A percentile compares a stretch with the other conserved stretches of the same genome.
Evolutionary conservation across 2,329 filamentous ascomycete species (phyloP).

Genomic region (Nothomitra cinnamomea): DNA sequence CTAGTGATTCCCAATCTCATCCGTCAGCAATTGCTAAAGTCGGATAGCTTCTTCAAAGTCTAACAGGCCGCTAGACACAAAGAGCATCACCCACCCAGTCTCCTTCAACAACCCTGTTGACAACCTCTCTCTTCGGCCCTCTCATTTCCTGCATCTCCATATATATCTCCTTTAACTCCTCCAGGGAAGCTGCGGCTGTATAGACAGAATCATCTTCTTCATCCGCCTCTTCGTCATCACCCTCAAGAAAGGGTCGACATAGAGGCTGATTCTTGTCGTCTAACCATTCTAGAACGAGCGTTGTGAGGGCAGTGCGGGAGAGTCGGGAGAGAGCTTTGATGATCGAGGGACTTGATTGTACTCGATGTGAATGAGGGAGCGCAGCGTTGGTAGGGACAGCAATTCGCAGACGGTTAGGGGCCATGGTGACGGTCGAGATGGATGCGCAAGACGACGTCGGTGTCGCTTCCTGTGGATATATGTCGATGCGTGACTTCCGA

Average conservation of each 20-base stretch:
- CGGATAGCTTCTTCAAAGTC: background rate
- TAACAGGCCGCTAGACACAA: background rate
- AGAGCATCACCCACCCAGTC: constrained; percentile 36
- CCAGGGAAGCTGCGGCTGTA: constrained; percentile 45
- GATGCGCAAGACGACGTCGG: background rate
- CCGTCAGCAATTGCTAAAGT: background rate
- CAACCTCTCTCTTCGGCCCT: constrained; percentile 44
- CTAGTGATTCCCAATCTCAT: constrained; percentile 2
- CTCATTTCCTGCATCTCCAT: constrained; percentile 39
- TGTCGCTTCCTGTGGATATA: too few species aligned
- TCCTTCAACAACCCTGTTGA: constrained; percentile 47
- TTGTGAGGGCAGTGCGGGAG: constrained; percentile 53
- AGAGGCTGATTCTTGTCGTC: constrained; percentile 43
- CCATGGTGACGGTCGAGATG: background rate
- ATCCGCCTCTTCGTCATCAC: constrained; percentile 28
- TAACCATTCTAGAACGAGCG: constrained; percentile 63
- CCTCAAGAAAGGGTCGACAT: constrained; percentile 40
- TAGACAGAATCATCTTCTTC: constrained; percentile 47
- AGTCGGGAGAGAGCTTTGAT: constrained; percentile 51
- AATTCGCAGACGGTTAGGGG: constrained; percentile 19
- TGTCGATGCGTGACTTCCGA: too few species aligned
- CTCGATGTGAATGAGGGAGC: constrained; percentile 52
- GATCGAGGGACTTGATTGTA: constrained; percentile 45
- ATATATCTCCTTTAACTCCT: constrained; percentile 51
- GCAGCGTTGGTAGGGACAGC: constrained; percentile 51